Evolutionary conservation across 306 rosid species (phyloP).

Genomic region (Cercis canadensis): DNA sequence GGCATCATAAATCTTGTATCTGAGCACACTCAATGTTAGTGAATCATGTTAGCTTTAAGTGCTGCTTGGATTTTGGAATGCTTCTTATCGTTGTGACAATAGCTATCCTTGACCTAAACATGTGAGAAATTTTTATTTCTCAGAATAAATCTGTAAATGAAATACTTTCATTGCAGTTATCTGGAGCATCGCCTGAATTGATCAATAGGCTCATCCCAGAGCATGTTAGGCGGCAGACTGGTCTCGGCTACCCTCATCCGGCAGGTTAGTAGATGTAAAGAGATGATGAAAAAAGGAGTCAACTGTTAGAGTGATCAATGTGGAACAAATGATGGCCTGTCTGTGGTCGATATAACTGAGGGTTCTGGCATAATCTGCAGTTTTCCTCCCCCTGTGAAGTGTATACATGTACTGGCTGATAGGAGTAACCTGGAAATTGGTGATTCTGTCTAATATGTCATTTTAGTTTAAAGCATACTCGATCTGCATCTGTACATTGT

Average conservation of each 20-base stretch:
- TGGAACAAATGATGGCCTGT: slow-evolving; percentile 50
- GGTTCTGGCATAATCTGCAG: slow-evolving; percentile 56
- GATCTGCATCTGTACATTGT: slow-evolving; percentile 50
- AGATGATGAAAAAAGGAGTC: slow-evolving; percentile 46
- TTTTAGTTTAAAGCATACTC: slow-evolving; percentile 43
- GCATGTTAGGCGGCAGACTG: slow-evolving; percentile 72
- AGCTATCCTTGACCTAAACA: too few relatives aligned
- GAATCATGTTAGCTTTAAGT: too few relatives aligned
- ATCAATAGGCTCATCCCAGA: slow-evolving; percentile 85
- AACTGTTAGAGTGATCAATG: slow-evolving; percentile 46
- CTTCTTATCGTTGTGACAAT: too few relatives aligned
- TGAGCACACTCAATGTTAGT: slow-evolving; percentile 2
- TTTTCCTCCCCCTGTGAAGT: slow-evolving; percentile 57
- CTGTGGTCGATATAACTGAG: slow-evolving; percentile 52
- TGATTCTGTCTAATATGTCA: slow-evolving; percentile 50
- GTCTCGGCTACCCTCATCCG: slow-evolving; percentile 58
- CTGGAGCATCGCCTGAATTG: slow-evolving; percentile 78
- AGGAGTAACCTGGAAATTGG: slow-evolving; percentile 56
- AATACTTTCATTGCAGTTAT: slow-evolving; percentile 56
- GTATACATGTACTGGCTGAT: slow-evolving; percentile 63
- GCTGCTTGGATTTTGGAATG: too few relatives aligned
- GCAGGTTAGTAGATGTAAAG: slow-evolving; percentile 61
- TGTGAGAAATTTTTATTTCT: neutral
- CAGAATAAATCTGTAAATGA: slow-evolving; percentile 5
- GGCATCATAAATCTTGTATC: neutral